These are phyloP conservation scores for Ganoderma multipileum DNA, from an alignment of 1,284 basidiomycete genomes.

Conservation along the genomic window DNA sequence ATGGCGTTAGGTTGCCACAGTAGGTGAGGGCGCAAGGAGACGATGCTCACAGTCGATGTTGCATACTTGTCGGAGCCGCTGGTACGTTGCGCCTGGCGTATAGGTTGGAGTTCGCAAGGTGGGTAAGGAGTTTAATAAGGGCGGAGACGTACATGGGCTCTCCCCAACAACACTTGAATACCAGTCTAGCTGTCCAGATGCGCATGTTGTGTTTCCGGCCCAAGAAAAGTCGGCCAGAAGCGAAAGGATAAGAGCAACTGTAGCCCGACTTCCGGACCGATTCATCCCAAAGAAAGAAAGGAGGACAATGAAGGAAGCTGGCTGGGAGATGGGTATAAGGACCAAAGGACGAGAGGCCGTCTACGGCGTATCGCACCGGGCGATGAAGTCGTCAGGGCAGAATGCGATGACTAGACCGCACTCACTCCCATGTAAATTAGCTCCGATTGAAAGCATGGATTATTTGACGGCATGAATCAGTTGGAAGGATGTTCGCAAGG, in stretches of 20 bases:
- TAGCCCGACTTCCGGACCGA: neutral
- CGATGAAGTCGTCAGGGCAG: neutral
- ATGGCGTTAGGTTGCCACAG: neutral
- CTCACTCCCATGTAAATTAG: neutral
- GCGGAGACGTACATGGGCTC: slow-evolving; percentile 20
- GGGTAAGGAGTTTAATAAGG: neutral
- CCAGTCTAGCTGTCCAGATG: slow-evolving; percentile 27
- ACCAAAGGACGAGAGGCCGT: neutral
- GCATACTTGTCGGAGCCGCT: slow-evolving; percentile 21
- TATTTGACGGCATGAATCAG: neutral
- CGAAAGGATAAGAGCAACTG: neutral
- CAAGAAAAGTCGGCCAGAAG: neutral
- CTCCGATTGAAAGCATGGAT: neutral
- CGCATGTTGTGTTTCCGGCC: slow-evolving; percentile 28
- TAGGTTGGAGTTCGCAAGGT: neutral
- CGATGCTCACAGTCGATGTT: slow-evolving; percentile 16
- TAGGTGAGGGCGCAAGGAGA: neutral
- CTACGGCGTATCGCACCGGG: neutral
- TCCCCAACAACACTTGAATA: slow-evolving; percentile 29
- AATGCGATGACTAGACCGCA: neutral
- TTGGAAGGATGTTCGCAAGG: neutral
- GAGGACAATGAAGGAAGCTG: neutral
- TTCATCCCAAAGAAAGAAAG: neutral
- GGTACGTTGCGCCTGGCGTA: slow-evolving; percentile 14
- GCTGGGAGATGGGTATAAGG: neutral